Evolutionary conservation across 495 filamentous ascomycete genomes (phyloP), one percentile per base, ranked within the genome.

Genomic region (Hypomontagnella monticulosa): DNA sequence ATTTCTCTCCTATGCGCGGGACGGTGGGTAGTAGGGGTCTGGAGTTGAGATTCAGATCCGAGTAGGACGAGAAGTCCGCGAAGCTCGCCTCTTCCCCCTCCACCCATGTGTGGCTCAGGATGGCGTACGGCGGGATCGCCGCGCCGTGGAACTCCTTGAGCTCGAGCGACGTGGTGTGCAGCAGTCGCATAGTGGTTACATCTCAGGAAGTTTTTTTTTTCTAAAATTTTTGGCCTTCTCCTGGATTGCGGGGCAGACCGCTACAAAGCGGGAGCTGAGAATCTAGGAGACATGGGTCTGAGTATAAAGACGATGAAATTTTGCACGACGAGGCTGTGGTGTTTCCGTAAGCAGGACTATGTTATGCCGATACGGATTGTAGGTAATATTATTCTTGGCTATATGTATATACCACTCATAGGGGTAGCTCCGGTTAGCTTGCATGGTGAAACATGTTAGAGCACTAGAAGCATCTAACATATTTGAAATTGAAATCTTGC

Each of bases 71-170:
- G 20, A 73, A 64, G 12, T 78, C 73, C 3, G 70, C 60, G 46
- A 76, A 76, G 5, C 61, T 67, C 1, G 77, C 69, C 57, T 81
- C 79, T 2, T 71, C 70, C 11, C 70, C 67, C 7, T 62, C 57
- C 30, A 62, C 71, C 77, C 78, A 80, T 0, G 70, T 76, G 49
- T 81, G 78, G 2, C 75, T 78, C 6, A 80, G 62, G 6, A 77
- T 76, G 5, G 72, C 77, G 49, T 81, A 81, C 1, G 60, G 56
- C 1, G 73, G 70, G 30, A 72, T 43, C 4, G 55, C 41, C 0
- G 41, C 20, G 4, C 66, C 66, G 19, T 49, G 41, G 42, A 71
- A 74, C 27, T 73, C 63, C 1, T 58, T 34, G 2, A 74, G 40
- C 34, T 62, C 16, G 3, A 73, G 55, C 10, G 56, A 64, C 2